Evolutionary conservation across 176 grass and related monocot genomes (phyloP).

Genomic region (Juncus inflexus): DNA sequence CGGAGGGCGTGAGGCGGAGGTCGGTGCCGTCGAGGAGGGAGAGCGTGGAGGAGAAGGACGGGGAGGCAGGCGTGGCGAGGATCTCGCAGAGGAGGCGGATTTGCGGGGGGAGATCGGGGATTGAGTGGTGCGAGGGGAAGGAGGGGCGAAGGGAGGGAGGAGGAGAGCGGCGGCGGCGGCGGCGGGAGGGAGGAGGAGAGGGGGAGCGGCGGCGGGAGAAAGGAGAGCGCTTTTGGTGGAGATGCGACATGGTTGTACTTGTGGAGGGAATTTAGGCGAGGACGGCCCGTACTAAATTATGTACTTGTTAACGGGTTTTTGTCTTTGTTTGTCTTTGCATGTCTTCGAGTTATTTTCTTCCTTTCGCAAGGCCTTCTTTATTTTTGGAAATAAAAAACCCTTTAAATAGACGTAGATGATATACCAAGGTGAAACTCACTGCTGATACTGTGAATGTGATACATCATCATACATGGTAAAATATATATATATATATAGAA

Average conservation of each 20-base stretch:
- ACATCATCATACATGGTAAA: no score
- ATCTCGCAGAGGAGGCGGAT: constrained; percentile 37
- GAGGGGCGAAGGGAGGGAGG: background rate
- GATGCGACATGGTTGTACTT: background rate
- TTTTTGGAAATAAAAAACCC: no score
- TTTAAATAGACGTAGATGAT: no score
- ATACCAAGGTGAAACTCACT: no score
- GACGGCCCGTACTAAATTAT: no score
- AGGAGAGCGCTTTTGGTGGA: background rate
- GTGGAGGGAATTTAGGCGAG: no score
- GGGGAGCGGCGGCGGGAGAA: background rate
- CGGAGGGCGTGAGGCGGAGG: constrained; percentile 36
- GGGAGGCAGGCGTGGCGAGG: constrained; percentile 21
- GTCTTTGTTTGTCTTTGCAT: no score
- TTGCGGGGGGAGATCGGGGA: constrained; percentile 26
- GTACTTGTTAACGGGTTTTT: no score
- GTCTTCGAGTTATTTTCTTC: no score
- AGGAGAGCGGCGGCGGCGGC: constrained; percentile 21
- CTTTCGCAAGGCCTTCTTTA: no score
- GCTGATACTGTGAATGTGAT: no score
- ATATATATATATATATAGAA: no score
- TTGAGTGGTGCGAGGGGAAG: constrained; percentile 47
- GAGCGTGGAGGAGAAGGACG: constrained; percentile 21
- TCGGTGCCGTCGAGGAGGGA: constrained; percentile 41
- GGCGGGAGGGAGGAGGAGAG: constrained; percentile 1